A percentile compares a stretch with the other conserved stretches of the same genome.
These are phyloP conservation scores for Artemisia argyi DNA, from an alignment of 129 eudicot genomes.

Conservation along the genomic window DNA sequence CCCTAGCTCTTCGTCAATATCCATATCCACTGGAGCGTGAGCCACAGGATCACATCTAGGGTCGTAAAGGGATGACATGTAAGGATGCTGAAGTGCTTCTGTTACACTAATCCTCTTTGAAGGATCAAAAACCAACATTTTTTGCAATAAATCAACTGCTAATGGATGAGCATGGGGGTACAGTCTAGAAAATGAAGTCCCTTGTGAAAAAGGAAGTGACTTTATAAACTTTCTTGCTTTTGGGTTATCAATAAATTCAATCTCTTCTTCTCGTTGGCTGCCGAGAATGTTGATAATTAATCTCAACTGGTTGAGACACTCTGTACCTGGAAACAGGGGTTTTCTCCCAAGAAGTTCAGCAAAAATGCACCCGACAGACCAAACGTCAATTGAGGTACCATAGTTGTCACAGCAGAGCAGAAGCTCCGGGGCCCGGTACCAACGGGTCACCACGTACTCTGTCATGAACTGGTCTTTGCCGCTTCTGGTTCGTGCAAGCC, in stretches of 20 bases:
- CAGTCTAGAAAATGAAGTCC: conserved; percentile 56
- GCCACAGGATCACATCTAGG: conserved; percentile 67
- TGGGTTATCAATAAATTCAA: conserved; percentile 75
- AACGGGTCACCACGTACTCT: conserved; percentile 72
- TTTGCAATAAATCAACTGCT: conserved; percentile 77
- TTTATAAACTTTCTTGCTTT: conserved; percentile 67
- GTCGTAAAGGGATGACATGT: conserved; percentile 76
- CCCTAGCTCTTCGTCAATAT: conserved; percentile 77
- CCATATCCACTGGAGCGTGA: conserved; percentile 59
- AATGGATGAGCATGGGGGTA: conserved; percentile 72
- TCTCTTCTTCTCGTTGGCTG: conserved; percentile 65
- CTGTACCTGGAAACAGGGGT: conserved; percentile 79
- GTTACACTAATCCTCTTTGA: conserved; percentile 76
- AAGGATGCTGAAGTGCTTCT: conserved; percentile 84
- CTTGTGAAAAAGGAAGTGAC: conserved; percentile 66
- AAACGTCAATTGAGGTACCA: conserved; percentile 76
- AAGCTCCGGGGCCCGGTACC: conserved; percentile 87
- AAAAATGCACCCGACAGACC: conserved; percentile 90
- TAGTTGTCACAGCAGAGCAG: conserved; percentile 83
- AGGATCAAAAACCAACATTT: conserved; percentile 85
- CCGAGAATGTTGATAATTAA: conserved; percentile 68
- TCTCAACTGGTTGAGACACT: conserved; percentile 74
- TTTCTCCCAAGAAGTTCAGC: conserved; percentile 84
- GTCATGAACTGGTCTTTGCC: conserved; percentile 73
- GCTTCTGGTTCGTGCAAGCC: conserved; percentile 65